Evolutionary conservation across 202 grass and related monocot genomes (phyloP).

Genomic region (Zizania palustris): DNA sequence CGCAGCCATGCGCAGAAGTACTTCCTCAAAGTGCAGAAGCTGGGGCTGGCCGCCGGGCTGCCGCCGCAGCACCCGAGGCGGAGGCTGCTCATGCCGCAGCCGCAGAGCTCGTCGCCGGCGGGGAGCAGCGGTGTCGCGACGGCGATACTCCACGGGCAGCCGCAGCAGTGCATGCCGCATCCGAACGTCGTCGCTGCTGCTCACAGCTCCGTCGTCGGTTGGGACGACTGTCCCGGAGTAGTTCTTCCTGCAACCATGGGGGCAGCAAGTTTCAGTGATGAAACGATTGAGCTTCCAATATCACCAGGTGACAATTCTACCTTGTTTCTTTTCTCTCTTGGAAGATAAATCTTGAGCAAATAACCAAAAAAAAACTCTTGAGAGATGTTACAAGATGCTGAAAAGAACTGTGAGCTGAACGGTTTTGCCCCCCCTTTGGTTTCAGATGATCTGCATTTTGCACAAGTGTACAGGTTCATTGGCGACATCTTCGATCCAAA

Average conservation of each 20-base stretch:
- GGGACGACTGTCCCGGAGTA: not conserved
- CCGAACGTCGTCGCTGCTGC: not conserved
- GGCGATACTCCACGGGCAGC: constrained; percentile 16
- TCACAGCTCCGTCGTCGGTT: constrained; percentile 9
- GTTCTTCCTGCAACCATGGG: constrained; percentile 3
- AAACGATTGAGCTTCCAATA: constrained; percentile 49
- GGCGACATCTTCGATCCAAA: constrained; percentile 87
- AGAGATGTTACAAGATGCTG: no score
- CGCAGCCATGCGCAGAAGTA: constrained; percentile 97
- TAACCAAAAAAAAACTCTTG: no score
- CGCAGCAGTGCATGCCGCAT: constrained; percentile 2
- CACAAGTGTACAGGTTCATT: constrained; percentile 71
- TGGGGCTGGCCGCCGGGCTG: constrained; percentile 67
- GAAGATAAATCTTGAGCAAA: not conserved
- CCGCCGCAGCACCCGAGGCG: constrained; percentile 61
- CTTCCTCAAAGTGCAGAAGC: constrained; percentile 88
- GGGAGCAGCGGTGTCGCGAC: not conserved
- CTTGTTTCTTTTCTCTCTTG: not conserved
- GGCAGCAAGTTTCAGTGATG: constrained; percentile 39
- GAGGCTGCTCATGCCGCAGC: constrained; percentile 42
- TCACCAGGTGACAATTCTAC: constrained; percentile 26
- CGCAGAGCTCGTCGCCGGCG: constrained; percentile 26
- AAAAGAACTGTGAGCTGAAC: not conserved
- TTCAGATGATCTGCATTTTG: constrained; percentile 61
- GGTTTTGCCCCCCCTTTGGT: not conserved